A percentile compares a stretch with the other conserved stretches of the same genome.
These are phyloP conservation scores for Aquanectria penicillioides DNA, from an alignment of 2,329 filamentous ascomycete genomes.

Conservation along the genomic window DNA sequence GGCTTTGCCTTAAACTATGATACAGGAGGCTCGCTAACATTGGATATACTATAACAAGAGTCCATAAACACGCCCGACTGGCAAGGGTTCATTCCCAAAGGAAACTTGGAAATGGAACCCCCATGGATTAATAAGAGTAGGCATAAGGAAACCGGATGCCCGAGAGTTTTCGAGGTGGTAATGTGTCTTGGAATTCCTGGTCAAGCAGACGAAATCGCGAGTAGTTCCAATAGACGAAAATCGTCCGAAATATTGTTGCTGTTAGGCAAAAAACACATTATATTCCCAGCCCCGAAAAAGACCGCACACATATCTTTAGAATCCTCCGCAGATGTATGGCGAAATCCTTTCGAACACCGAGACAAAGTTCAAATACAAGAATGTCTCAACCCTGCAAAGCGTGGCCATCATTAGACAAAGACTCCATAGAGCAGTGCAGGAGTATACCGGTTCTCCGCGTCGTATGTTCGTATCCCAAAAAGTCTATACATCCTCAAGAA, in stretches of 20 bases:
- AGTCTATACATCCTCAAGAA: constrained; percentile 48
- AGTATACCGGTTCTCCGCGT: constrained; percentile 45
- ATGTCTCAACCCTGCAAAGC: constrained; percentile 44
- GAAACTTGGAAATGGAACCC: constrained; percentile 2
- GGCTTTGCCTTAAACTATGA: constrained; percentile 41
- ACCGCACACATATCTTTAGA: constrained; percentile 37
- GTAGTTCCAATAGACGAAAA: constrained; percentile 35
- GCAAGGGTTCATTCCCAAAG: constrained; percentile 12
- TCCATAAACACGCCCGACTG: constrained; percentile 52
- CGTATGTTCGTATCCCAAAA: constrained; percentile 50
- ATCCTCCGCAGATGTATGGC: constrained; percentile 28
- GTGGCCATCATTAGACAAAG: constrained; percentile 45
- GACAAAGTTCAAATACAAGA: constrained; percentile 42
- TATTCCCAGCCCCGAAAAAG: constrained; percentile 44
- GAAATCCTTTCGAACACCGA: constrained; percentile 41
- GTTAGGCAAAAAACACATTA: constrained; percentile 44
- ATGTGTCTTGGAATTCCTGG: constrained; percentile 30
- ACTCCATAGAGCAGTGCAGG: constrained; percentile 45
- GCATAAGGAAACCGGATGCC: constrained; percentile 20
- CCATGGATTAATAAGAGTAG: constrained; percentile 26
- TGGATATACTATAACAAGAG: constrained; percentile 41
- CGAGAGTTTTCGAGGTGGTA: constrained; percentile 34
- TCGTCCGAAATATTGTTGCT: constrained; percentile 40
- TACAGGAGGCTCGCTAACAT: constrained; percentile 42
- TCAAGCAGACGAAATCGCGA: constrained; percentile 33